Evolutionary conservation across 2,329 filamentous ascomycete species (phyloP).

Genomic region (Xylariaceae sp.): DNA sequence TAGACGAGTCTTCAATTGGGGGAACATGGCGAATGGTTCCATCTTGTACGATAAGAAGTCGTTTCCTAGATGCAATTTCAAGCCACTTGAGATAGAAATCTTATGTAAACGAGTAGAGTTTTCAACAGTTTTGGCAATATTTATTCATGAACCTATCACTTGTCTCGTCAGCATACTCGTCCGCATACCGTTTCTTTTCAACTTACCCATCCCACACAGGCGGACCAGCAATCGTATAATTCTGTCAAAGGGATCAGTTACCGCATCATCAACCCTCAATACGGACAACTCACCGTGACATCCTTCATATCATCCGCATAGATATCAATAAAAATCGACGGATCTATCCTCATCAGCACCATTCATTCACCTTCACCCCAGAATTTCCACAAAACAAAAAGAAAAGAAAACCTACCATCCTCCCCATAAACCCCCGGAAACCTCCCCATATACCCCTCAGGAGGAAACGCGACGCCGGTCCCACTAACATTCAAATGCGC

Average conservation of each 20-base stretch:
- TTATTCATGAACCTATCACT: constrained; percentile 16
- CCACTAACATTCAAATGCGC: constrained; percentile 36
- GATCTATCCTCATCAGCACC: constrained; percentile 25
- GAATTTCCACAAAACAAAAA: neutral
- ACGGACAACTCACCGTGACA: constrained; percentile 27
- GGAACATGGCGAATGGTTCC: too few species aligned
- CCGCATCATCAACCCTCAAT: neutral
- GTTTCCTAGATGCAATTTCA: too few species aligned
- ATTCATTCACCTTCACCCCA: constrained; percentile 1
- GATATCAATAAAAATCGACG: constrained; percentile 36
- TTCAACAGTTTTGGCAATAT: constrained; percentile 19
- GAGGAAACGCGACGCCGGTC: constrained; percentile 27
- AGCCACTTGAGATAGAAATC: too few species aligned
- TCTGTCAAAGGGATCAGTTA: constrained; percentile 23
- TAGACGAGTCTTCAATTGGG: too few species aligned
- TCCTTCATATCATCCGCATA: constrained; percentile 34
- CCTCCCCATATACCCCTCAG: constrained; percentile 28
- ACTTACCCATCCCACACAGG: constrained; percentile 37
- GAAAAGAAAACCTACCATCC: constrained; percentile 29
- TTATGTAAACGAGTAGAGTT: too few species aligned
- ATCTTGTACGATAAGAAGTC: too few species aligned
- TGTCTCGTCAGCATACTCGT: neutral
- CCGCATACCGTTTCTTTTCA: too few species aligned
- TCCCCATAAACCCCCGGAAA: constrained; percentile 36
- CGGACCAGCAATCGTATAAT: constrained; percentile 36